Base-by-base conservation (phyloP, 73 alveolate genomes). In the Symbiodinium natans region DNA sequence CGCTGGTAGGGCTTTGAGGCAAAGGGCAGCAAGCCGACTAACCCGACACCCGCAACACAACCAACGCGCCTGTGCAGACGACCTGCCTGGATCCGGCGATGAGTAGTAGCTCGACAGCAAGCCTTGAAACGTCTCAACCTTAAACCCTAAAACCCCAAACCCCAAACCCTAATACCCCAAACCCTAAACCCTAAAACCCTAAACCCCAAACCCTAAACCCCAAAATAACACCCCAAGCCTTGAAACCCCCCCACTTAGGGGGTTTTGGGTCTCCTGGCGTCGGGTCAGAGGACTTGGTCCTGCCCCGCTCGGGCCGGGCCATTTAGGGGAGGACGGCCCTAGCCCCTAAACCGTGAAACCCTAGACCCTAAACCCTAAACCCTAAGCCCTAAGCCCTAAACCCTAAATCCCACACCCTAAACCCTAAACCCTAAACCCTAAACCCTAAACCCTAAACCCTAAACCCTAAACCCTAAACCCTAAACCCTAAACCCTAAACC, bases 21-120 rank as follows among this genome's bases (percentile, higher is more conserved):
- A n/a, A n/a, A n/a, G n/a, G n/a, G n/a, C n/a, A n/a, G n/a, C n/a
- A n/a, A n/a, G n/a, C n/a, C n/a, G n/a, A n/a, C n/a, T n/a, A n/a
- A n/a, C n/a, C n/a, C n/a, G n/a, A n/a, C n/a, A n/a, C n/a, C n/a
- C n/a, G n/a, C n/a, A n/a, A n/a, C n/a, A n/a, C n/a, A n/a, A n/a
- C n/a, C n/a, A n/a, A n/a, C n/a, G n/a, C 43, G 21, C 46, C 27
- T 27, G 73, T 33, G 31, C 88, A 90, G 97, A 90, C 97, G n/a
- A 90, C 97, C 25, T 90, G 97, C 80, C 29, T 90, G 97, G 97
- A 90, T 33, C 41, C 38, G 23, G 43, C 88, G 34, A 90, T 90
- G 97, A 90, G 41, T 71, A 90, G 97, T 88, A 0, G 10, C 84
- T 73, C 43, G 82, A 34, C 82, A 29, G 25, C n/a, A n/a, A n/a